Evolutionary conservation across 495 filamentous ascomycete genomes (phyloP), one percentile per base, ranked within the genome.

Genomic region (Aspergillus nanangensis): DNA sequence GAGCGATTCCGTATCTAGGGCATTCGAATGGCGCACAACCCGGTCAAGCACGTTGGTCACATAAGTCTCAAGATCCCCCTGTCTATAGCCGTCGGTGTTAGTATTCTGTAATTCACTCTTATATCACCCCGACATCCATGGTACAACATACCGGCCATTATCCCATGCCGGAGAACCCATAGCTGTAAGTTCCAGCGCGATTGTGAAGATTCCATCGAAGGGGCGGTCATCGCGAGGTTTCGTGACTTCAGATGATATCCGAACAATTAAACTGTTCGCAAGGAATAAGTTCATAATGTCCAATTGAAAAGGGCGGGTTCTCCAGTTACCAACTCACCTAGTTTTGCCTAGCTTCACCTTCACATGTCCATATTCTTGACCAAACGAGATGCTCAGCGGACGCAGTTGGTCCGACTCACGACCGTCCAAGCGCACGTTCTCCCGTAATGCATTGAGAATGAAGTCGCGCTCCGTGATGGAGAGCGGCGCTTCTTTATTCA

Each of bases 141-240:
- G 14, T 9, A 14, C 10, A 39, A 45, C 75, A 54, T 79, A 88
- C 73, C 89, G 77, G 62, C 86, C 87, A 53, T 85, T 78, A 63
- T 96, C 91, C 75, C 94, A 94, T 20, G 86, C 82, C 10, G 93
- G 90, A 21, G 89, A 90, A 18, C 87, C 83, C 85, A 98, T 90
- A n/a, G 90, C 87, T 38, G 81, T 84, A 51, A 98, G 78, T 63
- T 98, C 93, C 47, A 90, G 83, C 22, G 81, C 78, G 60, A 98
- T 96, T 41, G 79, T 87, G 69, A 97, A 96, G 60, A 93, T 77
- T 58, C 93, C 93, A 60, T 96, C 92, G 56, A 95, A 95, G 38
- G 90, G 90, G 21, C 93, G 84, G 62, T 96, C 92, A 35, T 84
- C 69, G 60, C 81, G 88, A 31, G 93, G 93, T 41, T 84, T 77